A percentile compares a stretch with the other conserved stretches of the same genome.
These are phyloP conservation scores for Arabidopsis suecica DNA, from an alignment of 345 rosid genomes.

Conservation along the genomic window DNA sequence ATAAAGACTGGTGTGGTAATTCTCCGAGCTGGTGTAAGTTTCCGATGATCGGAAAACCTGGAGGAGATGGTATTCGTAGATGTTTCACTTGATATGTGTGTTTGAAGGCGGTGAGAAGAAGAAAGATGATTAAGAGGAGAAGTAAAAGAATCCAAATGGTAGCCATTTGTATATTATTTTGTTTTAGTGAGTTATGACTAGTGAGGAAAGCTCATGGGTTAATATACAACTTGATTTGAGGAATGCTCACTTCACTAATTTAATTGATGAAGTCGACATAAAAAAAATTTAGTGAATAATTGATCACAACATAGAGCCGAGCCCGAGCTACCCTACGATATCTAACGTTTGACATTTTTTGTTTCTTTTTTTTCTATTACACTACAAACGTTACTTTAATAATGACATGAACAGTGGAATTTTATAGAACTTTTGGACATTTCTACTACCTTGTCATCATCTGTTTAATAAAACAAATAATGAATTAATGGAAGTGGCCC, in stretches of 20 bases:
- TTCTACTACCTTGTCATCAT: neutral
- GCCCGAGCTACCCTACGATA: neutral
- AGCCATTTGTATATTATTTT: neutral
- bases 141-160: slow-evolving; percentile 13
- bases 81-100: neutral
- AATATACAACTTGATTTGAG: neutral
- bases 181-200: neutral
- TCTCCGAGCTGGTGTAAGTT: slow-evolving; percentile 42
- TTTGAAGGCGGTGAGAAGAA: slow-evolving; percentile 24
- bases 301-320: too few species aligned
- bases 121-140: neutral
- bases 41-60: slow-evolving; percentile 41
- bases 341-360: too few species aligned
- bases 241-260: neutral
- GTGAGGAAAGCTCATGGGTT: neutral
- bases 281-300: neutral
- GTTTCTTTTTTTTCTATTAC: too few species aligned
- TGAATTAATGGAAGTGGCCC: neutral
- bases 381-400: too few species aligned
- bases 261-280: neutral
- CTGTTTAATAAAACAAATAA: too few species aligned
- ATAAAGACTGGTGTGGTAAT: slow-evolving; percentile 42
- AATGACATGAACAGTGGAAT: neutral
- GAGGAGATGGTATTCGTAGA: slow-evolving; percentile 4
- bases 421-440: too few species aligned